These are phyloP conservation scores for Raffaelea albimanens DNA, from an alignment of 2,329 filamentous ascomycete species.

Conservation along the genomic window DNA sequence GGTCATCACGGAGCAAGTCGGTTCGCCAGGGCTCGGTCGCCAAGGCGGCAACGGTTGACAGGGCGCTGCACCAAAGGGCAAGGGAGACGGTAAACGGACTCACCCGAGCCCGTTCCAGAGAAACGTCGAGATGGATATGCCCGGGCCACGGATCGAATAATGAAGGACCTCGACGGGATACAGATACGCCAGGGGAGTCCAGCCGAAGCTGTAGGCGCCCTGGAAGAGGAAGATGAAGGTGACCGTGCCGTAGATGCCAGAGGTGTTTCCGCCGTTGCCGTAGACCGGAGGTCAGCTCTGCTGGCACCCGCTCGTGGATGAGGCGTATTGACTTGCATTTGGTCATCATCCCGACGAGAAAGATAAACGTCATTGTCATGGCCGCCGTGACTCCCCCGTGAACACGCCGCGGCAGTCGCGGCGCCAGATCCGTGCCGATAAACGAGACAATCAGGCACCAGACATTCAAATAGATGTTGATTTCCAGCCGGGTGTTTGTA, in stretches of 20 bases:
- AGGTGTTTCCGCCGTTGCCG: slow-evolving; percentile 1
- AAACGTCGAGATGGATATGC: slow-evolving; percentile 32
- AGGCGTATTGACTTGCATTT: background rate
- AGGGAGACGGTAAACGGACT: too few relatives aligned
- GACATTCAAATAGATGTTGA: slow-evolving; percentile 7
- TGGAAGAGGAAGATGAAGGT: slow-evolving; percentile 47
- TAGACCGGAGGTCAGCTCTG: background rate
- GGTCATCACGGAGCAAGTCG: too few relatives aligned
- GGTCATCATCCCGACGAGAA: slow-evolving; percentile 1
- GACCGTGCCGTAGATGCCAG: slow-evolving; percentile 17
- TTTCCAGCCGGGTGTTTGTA: slow-evolving; percentile 4
- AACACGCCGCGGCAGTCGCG: too few relatives aligned
- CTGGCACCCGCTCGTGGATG: too few relatives aligned
- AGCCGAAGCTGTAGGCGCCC: slow-evolving; percentile 40
- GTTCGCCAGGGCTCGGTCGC: too few relatives aligned
- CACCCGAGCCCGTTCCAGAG: slow-evolving; percentile 8
- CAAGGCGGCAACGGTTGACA: too few relatives aligned
- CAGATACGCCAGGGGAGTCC: slow-evolving; percentile 37
- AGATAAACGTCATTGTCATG: background rate
- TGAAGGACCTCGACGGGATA: slow-evolving; percentile 32
- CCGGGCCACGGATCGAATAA: slow-evolving; percentile 28
- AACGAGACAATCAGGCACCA: slow-evolving; percentile 10
- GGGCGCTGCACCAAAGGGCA: too few relatives aligned
- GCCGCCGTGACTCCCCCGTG: too few relatives aligned
- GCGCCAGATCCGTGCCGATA: slow-evolving; percentile 12